A percentile compares a stretch with the other conserved stretches of the same genome.
These are phyloP conservation scores for Lodderomyces jiufengensis DNA, from an alignment of 1,139 yeast species.

Conservation along the genomic window DNA sequence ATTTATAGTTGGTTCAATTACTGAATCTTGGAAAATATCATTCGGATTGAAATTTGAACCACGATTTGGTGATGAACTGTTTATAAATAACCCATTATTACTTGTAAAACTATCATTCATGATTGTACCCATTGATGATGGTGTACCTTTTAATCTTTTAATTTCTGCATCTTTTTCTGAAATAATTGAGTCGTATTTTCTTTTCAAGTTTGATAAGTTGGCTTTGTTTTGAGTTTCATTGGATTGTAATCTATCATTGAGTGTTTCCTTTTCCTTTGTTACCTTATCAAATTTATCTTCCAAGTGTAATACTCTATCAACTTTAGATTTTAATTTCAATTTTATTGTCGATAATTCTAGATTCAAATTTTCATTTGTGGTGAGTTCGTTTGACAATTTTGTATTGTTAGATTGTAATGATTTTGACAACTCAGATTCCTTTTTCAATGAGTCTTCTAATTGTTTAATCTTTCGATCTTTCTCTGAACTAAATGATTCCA, in stretches of 20 bases:
- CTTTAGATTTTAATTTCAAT: constrained; percentile 1
- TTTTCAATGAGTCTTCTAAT: no score
- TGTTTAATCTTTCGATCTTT: no score
- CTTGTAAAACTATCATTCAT: background rate
- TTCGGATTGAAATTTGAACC: constrained; percentile 3
- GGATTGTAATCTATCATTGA: background rate
- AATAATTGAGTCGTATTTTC: constrained; percentile 1
- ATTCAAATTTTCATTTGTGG: constrained; percentile 1
- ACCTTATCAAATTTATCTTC: background rate
- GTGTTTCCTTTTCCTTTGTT: background rate
- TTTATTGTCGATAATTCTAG: background rate
- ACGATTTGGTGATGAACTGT: constrained; percentile 1
- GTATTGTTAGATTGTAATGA: background rate
- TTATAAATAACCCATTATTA: background rate
- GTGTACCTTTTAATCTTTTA: constrained; percentile 1
- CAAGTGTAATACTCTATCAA: background rate
- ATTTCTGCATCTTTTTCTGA: constrained; percentile 5
- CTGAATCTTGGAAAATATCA: constrained; percentile 3
- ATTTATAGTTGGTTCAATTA: constrained; percentile 1
- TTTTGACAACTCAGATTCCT: no score
- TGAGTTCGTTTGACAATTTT: background rate
- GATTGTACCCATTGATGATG: background rate
- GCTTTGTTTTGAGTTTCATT: background rate
- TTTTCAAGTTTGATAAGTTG: background rate
- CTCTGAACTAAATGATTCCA: no score